Conservation (phyloP, 176 grass and related monocot genomes). For the Elaeis guineensis region DNA sequence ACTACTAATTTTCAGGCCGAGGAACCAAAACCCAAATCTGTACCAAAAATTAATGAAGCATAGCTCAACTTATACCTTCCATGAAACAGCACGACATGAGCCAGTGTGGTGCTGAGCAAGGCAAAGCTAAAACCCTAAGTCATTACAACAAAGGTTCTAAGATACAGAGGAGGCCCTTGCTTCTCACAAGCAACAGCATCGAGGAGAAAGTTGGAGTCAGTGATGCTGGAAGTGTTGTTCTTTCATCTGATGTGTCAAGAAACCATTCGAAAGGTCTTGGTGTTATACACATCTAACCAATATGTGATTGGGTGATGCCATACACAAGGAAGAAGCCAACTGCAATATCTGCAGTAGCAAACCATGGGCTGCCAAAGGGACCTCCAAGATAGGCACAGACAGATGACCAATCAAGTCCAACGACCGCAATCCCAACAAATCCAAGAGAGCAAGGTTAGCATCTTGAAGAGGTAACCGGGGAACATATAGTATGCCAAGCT, state of each 20-base stretch:
- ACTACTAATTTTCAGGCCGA: no score
- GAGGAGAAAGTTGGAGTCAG: no score
- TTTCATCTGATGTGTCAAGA: conserved; percentile 6
- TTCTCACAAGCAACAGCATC: no score
- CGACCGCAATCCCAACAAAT: conserved; percentile 3
- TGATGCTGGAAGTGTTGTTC: conserved; percentile 15
- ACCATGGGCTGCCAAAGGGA: not conserved
- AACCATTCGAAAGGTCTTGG: conserved; percentile 6
- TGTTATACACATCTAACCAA: conserved; percentile 19
- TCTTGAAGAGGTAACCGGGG: not conserved
- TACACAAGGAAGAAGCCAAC: conserved; percentile 7
- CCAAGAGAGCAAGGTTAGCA: not conserved
- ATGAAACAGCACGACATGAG: no score
- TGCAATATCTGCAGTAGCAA: not conserved
- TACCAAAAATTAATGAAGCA: no score
- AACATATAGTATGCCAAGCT: conserved; percentile 15
- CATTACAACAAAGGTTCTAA: no score
- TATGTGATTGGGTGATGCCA: conserved; percentile 20
- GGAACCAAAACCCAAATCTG: no score
- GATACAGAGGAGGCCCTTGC: no score
- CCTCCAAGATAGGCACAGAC: not conserved
- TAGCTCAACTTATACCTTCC: no score
- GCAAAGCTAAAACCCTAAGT: no score
- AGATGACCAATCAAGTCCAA: conserved; percentile 8
- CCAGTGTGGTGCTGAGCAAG: no score